Conservation (phyloP, 2,329 filamentous ascomycete genomes). For the Thelonectria blattea region DNA sequence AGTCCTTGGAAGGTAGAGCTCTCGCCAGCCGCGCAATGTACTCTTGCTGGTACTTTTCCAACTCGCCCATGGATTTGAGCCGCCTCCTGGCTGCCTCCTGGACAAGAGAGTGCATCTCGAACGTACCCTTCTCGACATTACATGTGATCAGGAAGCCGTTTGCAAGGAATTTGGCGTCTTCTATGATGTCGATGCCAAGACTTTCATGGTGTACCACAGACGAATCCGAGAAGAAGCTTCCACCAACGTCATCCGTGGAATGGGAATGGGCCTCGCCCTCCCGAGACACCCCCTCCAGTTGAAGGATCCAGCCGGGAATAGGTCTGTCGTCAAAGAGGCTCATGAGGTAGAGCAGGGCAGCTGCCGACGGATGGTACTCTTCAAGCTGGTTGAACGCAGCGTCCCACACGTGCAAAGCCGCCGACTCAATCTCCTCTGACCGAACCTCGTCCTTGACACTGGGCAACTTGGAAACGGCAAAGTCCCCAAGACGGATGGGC, state of each 20-base stretch:
- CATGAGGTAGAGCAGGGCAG: background rate
- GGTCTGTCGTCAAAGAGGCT: background rate
- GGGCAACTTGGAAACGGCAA: background rate
- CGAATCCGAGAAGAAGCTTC: background rate
- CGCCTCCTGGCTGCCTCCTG: background rate
- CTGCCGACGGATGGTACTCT: background rate
- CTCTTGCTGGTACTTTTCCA: slow-evolving; percentile 3
- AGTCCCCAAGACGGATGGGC: background rate
- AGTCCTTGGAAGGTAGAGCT: background rate
- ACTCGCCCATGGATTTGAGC: background rate
- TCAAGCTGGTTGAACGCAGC: background rate
- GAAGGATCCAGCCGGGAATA: background rate
- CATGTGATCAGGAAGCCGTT: background rate
- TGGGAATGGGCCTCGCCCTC: background rate
- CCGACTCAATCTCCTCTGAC: background rate
- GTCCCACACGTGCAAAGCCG: background rate
- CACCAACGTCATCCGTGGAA: background rate
- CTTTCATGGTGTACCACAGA: background rate
- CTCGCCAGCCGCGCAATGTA: slow-evolving; percentile 4
- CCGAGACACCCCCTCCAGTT: background rate
- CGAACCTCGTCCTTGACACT: background rate
- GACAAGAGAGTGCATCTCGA: slow-evolving; percentile 1
- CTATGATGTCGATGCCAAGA: background rate
- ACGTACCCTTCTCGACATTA: background rate
- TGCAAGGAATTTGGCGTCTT: background rate